phyloP scores from a whole-genome alignment of 768 basidiomycete genomes.

The Mycena haematopus region DNA sequence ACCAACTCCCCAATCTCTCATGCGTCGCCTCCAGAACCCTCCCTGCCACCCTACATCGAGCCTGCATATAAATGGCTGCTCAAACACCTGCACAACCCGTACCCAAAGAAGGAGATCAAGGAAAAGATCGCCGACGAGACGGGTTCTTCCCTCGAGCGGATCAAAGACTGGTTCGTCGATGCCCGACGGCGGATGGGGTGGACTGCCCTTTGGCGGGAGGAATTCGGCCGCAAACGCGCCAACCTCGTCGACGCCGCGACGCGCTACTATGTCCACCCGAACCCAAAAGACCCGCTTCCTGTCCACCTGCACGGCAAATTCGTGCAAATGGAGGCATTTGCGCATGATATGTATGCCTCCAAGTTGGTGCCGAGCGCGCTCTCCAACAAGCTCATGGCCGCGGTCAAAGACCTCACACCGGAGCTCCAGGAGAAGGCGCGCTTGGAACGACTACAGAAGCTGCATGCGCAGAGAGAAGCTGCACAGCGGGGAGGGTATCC shows the following conservation, averaged over 20 bases:
- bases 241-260: conserved; percentile 47
- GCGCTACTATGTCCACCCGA: conserved; percentile 36
- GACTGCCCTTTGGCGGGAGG: conserved; percentile 46
- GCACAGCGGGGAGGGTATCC: conserved; percentile 11
- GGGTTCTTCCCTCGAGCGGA: conserved; percentile 32
- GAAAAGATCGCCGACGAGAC: conserved; percentile 36
- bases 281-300: conserved; percentile 31
- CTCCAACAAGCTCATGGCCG: conserved; percentile 35
- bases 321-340: conserved; percentile 34
- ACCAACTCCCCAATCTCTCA: too few species aligned
- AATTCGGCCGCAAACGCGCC: conserved; percentile 41
- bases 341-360: conserved; percentile 39
- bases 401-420: conserved; percentile 38
- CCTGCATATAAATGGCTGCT: conserved; percentile 51
- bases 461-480: conserved; percentile 4
- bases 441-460: conserved; percentile 17
- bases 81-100: conserved; percentile 56
- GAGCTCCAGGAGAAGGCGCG: conserved; percentile 30
- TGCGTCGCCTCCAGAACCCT: conserved; percentile 3
- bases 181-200: conserved; percentile 59
- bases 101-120: conserved; percentile 48
- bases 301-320: conserved; percentile 33
- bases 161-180: conserved; percentile 57
- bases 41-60: conserved; percentile 36
- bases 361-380: conserved; percentile 37